phyloP scores from a whole-genome alignment of 2,329 filamentous ascomycete genomes.

The Colletotrichum sp. region DNA sequence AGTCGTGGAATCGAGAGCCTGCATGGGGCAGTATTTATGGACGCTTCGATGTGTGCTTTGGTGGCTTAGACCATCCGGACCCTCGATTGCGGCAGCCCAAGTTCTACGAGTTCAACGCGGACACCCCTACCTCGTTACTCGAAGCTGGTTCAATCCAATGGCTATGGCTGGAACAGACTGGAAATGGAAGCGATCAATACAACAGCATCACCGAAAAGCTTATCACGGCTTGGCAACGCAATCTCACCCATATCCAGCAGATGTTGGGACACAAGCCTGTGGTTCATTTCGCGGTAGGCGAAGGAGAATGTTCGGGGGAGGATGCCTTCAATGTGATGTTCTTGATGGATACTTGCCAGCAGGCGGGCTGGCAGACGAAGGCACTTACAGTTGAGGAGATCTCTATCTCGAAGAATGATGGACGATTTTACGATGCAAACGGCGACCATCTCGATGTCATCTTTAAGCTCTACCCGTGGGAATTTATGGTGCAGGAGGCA shows the following conservation, averaged over 20 bases:
- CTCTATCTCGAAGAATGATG: background rate
- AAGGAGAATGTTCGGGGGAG: background rate
- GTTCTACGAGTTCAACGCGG: conserved; percentile 7
- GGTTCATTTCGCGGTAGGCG: background rate
- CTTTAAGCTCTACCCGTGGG: conserved; percentile 1
- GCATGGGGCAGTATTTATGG: conserved; percentile 6
- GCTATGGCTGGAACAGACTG: background rate
- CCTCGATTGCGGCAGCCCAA: background rate
- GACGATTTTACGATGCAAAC: background rate
- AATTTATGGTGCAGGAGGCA: background rate
- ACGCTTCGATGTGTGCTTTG: conserved; percentile 3
- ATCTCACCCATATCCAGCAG: background rate
- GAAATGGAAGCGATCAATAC: background rate
- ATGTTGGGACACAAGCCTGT: background rate
- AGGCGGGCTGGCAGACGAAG: background rate
- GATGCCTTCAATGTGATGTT: background rate
- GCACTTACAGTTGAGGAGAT: background rate
- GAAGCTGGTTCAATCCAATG: background rate
- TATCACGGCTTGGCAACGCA: background rate
- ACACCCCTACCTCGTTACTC: background rate
- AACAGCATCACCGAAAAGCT: background rate
- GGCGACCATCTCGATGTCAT: background rate
- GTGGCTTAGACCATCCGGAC: background rate
- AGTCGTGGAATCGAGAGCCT: background rate
- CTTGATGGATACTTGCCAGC: conserved; percentile 1